Evolutionary conservation across 2,329 filamentous ascomycete species (phyloP), one percentile per base, ranked within the genome.

Genomic region (Penicillium oxalicum): DNA sequence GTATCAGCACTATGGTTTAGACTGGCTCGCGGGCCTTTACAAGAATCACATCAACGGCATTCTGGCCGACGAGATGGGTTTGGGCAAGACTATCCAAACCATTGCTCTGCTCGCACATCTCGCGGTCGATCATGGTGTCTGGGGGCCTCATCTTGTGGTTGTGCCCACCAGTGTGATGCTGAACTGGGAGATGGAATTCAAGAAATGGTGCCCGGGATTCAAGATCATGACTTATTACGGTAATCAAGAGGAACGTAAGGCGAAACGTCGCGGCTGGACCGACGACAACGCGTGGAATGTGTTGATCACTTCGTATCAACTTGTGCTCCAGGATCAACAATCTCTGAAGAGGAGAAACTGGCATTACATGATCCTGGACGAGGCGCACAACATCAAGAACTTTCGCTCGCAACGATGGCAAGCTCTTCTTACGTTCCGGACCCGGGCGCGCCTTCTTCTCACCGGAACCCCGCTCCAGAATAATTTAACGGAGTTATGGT

Each of bases 101-200:
- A 98, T 98, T 61, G 86, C 94, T 3, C 75, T 98, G 3, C 77
- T 98, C 34, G 93, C 93, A 4, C 91, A 98, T 66, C 77, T 98
- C 33, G 93, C 94, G 7, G 91, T 91, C 53, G 80, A 89, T 35
- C 87, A 95, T 64, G 83, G 90, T 61, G 83, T 95, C 4, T 98
- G 93, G 94, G 93, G 94, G 0, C 90, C 93, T 0, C 93, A 98
- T 74, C 75, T 98, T 25, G 88, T 98, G 42, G 87, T 98, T 52
- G 93, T 98, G 2, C 93, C 93, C 1, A 98, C 93, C 2, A 97
- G 91, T 69, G 94, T 98, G 42, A 96, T 98, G 79, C 81, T 98
- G 56, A 98, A 98, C 65, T 98, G 93, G 93, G 94, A 98, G 68
- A 97, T 97, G 87, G 93, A 98, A 70, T 98, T 98, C 78, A 97